Conservation (phyloP, 73 alveolate genomes). For the Breviolum minutum region DNA sequence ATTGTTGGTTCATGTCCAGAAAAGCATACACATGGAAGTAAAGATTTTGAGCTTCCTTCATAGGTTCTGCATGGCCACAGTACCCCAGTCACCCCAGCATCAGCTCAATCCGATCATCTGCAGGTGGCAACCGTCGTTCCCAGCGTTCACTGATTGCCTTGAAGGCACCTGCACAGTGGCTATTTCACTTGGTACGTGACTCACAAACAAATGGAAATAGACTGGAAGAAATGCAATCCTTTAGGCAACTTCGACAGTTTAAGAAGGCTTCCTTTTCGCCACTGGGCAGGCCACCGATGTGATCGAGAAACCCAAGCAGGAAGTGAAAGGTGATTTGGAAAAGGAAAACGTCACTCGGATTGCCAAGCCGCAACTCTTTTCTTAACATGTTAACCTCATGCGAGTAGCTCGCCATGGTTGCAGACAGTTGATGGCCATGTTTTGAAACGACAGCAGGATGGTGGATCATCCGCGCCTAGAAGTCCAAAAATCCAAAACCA, state of each 20-base stretch:
- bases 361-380: not conserved
- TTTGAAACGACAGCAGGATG: no score
- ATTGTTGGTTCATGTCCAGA: not conserved
- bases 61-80: not conserved
- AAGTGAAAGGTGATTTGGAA: conserved; percentile 79
- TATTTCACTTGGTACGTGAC: not conserved
- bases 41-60: not conserved
- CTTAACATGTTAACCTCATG: no score
- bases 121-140: conserved; percentile 9
- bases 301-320: conserved; percentile 80
- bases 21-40: no score
- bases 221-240: not conserved
- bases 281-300: conserved; percentile 47
- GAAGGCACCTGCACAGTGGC: not conserved
- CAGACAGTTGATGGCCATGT: no score
- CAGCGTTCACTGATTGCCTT: conserved; percentile 12
- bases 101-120: not conserved
- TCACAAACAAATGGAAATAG: not conserved
- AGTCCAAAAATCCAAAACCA: no score
- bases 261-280: not conserved
- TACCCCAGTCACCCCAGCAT: not conserved
- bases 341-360: conserved; percentile 46
- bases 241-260: not conserved
- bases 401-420: no score
- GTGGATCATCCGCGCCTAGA: no score